These are phyloP conservation scores for Handroanthus guayacan DNA, from an alignment of 257 asterid genomes.

Conservation along the genomic window DNA sequence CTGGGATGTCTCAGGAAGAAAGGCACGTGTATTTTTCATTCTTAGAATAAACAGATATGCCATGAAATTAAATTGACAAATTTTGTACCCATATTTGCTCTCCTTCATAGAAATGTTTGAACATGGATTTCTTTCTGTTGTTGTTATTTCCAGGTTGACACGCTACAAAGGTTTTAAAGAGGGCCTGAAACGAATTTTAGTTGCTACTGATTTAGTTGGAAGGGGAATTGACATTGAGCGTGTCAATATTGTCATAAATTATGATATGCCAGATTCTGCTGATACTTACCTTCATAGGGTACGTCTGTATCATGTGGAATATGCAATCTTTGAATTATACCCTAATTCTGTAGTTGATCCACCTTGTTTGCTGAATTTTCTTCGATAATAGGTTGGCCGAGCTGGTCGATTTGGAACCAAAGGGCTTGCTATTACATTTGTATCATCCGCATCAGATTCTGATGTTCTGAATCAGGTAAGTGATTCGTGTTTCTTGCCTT, in stretches of 20 bases:
- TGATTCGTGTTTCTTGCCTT: not conserved
- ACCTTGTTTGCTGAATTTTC: slow-evolving; percentile 7
- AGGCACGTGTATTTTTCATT: slow-evolving; percentile 44
- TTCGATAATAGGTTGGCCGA: slow-evolving; percentile 65
- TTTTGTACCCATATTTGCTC: not conserved
- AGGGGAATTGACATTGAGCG: slow-evolving; percentile 90
- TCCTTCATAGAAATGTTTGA: not conserved
- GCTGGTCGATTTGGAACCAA: slow-evolving; percentile 91
- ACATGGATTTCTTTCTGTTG: slow-evolving; percentile 16
- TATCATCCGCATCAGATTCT: slow-evolving; percentile 82
- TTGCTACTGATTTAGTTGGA: slow-evolving; percentile 84
- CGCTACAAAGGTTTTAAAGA: slow-evolving; percentile 84
- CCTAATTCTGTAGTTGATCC: not conserved
- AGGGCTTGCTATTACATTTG: slow-evolving; percentile 91
- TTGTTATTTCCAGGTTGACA: slow-evolving; percentile 57
- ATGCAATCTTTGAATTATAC: not conserved
- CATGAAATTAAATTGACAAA: not conserved
- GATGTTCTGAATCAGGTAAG: slow-evolving; percentile 76
- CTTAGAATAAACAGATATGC: not conserved
- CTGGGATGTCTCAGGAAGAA: slow-evolving; percentile 94
- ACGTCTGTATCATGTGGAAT: not conserved
- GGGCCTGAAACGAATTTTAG: slow-evolving; percentile 84
- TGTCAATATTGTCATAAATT: slow-evolving; percentile 79
- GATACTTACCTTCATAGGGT: slow-evolving; percentile 88
- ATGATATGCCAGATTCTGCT: slow-evolving; percentile 92